Conservation (phyloP, 2,329 filamentous ascomycete species). For the Aureobasidium sp. region DNA sequence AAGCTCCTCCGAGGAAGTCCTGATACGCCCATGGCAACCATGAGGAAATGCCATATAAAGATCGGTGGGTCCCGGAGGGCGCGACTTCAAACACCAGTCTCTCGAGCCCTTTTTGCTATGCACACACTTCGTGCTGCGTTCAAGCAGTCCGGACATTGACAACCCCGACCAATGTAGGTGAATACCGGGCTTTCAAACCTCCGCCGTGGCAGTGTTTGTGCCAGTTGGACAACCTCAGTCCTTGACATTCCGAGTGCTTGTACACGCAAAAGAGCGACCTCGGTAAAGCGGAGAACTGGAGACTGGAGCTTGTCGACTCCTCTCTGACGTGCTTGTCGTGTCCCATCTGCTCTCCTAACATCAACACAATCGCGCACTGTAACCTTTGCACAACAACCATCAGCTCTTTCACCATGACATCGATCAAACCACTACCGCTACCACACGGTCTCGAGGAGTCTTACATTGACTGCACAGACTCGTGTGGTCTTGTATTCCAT, state of each 20-base stretch:
- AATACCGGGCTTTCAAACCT: too few relatives aligned
- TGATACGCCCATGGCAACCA: neutral
- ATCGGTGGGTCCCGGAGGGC: neutral
- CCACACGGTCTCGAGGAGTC: constrained; percentile 48
- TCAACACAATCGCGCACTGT: neutral
- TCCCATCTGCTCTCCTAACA: neutral
- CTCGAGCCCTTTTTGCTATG: neutral
- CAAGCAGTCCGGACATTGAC: neutral
- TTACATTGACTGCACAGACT: constrained; percentile 45
- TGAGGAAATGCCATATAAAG: neutral
- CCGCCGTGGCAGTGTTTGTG: too few relatives aligned
- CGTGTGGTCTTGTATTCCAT: constrained; percentile 52
- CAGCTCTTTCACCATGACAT: neutral
- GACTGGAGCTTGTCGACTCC: neutral
- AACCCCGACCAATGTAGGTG: neutral
- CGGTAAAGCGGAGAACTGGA: neutral
- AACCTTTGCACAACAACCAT: neutral
- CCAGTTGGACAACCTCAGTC: too few relatives aligned
- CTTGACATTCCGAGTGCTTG: too few relatives aligned
- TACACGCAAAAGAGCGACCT: neutral
- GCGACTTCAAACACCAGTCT: neutral
- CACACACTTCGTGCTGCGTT: neutral
- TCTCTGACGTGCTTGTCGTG: neutral
- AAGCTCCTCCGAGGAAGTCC: neutral
- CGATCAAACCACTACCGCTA: constrained; percentile 40